Conservation (phyloP, 2,329 filamentous ascomycete species). For the Aureobasidium sp. region DNA sequence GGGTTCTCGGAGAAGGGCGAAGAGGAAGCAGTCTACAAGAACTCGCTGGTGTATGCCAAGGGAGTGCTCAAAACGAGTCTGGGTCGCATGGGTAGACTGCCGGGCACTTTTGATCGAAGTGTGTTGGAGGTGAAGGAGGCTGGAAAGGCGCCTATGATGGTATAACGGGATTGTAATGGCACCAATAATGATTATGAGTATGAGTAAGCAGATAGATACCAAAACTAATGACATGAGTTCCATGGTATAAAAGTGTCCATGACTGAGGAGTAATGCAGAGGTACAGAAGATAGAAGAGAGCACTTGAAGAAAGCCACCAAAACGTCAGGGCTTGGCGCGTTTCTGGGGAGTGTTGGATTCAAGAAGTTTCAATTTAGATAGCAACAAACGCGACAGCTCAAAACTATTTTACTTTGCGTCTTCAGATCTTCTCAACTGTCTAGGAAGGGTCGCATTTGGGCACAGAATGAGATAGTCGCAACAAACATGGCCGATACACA, state of each 20-base stretch:
- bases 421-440: neutral
- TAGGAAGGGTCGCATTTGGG: conserved; percentile 4
- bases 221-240: neutral
- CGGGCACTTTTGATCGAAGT: neutral
- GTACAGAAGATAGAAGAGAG: neutral
- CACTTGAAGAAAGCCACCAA: neutral
- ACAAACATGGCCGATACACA: neutral
- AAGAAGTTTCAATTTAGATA: conserved; percentile 1
- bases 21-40: conserved; percentile 19
- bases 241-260: neutral
- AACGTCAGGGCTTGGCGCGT: conserved; percentile 4
- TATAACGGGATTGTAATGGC: neutral
- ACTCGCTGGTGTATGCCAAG: conserved; percentile 26
- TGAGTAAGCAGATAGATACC: neutral
- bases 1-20: conserved; percentile 17
- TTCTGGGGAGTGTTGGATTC: neutral
- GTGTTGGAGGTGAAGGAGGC: neutral
- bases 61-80: conserved; percentile 25
- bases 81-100: conserved; percentile 22
- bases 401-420: neutral
- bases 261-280: neutral
- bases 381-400: conserved; percentile 1
- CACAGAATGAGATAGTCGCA: conserved; percentile 9
- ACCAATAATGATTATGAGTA: neutral
- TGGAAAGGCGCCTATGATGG: neutral